These are phyloP conservation scores for Aspergillus tamarii DNA, from an alignment of 2,329 filamentous ascomycete species.

Conservation along the genomic window DNA sequence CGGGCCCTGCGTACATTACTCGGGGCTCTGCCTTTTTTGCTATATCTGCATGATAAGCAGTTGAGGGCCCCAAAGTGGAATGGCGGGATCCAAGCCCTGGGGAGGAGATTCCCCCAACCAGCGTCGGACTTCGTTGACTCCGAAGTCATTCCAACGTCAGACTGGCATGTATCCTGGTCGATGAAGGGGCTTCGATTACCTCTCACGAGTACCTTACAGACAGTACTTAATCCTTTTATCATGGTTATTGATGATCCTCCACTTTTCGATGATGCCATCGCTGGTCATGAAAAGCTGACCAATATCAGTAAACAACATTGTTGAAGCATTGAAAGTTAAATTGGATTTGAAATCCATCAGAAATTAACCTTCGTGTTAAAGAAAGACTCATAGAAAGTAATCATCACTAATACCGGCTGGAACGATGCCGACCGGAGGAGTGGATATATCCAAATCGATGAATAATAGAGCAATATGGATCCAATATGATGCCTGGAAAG, in stretches of 20 bases:
- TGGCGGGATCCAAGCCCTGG: neutral
- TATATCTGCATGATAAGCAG: neutral
- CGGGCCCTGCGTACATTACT: neutral
- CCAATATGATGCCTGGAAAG: slow-evolving; percentile 12
- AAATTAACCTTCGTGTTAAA: neutral
- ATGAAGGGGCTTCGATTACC: neutral
- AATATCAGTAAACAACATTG: neutral
- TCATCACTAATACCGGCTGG: slow-evolving; percentile 6
- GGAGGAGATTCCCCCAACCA: neutral
- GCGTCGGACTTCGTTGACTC: neutral
- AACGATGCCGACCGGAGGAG: neutral
- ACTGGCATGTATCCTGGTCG: neutral
- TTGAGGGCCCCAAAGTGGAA: neutral
- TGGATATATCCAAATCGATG: neutral
- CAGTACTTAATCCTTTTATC: neutral
- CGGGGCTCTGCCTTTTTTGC: neutral
- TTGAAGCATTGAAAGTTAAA: neutral
- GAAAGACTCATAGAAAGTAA: neutral
- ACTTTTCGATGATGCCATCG: neutral
- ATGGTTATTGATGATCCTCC: neutral
- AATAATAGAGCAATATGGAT: neutral
- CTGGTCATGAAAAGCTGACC: neutral
- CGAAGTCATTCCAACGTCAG: neutral
- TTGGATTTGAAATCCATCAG: neutral
- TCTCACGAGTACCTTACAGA: neutral